phyloP scores from a whole-genome alignment of 345 rosid genomes.

The Gossypium sturtianum region DNA sequence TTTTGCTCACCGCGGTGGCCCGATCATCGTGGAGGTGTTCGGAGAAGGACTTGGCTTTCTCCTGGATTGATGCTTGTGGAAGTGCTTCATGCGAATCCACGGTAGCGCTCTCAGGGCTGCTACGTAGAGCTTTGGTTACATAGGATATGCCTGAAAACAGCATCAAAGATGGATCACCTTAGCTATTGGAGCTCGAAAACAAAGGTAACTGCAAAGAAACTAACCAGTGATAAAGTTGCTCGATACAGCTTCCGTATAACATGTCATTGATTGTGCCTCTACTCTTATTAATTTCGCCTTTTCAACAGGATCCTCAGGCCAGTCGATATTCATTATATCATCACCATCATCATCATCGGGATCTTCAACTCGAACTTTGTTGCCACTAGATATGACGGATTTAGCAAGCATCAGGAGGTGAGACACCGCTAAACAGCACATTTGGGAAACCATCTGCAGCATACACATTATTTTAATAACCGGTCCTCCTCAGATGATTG shows the following conservation, averaged over 20 bases:
- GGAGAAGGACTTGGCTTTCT: conserved; percentile 56
- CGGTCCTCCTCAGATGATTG: conserved; percentile 55
- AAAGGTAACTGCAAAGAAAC: conserved; percentile 2
- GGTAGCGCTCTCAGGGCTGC: conserved; percentile 57
- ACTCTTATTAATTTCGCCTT: conserved; percentile 72
- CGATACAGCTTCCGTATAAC: conserved; percentile 67
- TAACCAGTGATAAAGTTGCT: conserved; percentile 84
- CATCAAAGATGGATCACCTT: background rate
- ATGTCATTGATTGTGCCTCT: conserved; percentile 62
- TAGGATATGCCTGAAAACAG: conserved; percentile 68
- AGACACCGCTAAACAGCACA: conserved; percentile 81
- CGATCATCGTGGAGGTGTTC: conserved; percentile 49
- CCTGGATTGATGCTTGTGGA: conserved; percentile 45
- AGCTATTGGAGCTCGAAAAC: background rate
- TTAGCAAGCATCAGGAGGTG: conserved; percentile 73
- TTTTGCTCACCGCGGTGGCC: conserved; percentile 52
- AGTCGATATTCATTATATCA: conserved; percentile 44
- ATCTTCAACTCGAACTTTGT: conserved; percentile 63
- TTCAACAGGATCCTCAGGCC: conserved; percentile 88
- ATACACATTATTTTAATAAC: conserved; percentile 19
- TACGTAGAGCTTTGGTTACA: conserved; percentile 64
- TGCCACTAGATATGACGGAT: conserved; percentile 54
- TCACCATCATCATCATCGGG: conserved; percentile 33
- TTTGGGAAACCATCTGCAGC: conserved; percentile 86
- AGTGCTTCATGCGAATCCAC: conserved; percentile 42